phyloP scores from a whole-genome alignment of 2,329 filamentous ascomycete species.

The Fusarium sp. region DNA sequence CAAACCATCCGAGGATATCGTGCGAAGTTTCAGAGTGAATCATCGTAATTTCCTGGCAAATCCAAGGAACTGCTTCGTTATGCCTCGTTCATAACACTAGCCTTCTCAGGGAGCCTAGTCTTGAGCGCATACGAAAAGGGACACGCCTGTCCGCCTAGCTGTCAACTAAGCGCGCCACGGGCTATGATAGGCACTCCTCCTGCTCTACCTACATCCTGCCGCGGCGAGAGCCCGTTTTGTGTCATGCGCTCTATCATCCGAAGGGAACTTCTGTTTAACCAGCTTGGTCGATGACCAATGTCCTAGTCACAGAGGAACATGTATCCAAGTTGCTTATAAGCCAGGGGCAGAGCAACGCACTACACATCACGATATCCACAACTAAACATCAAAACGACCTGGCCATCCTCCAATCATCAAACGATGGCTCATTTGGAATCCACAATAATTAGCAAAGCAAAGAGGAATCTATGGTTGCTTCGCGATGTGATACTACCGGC shows the following conservation, averaged over 20 bases:
- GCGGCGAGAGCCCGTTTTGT: slow-evolving; percentile 44
- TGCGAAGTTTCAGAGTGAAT: slow-evolving; percentile 35
- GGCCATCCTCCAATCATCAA: not conserved
- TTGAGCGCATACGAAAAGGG: slow-evolving; percentile 25
- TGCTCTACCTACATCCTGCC: slow-evolving; percentile 35
- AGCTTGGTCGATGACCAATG: slow-evolving; percentile 3
- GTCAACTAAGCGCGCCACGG: slow-evolving; percentile 37
- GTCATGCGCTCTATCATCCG: slow-evolving; percentile 24
- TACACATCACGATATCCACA: slow-evolving; percentile 1
- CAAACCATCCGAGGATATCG: slow-evolving; percentile 9
- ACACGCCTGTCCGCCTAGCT: slow-evolving; percentile 31
- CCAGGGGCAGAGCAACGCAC: not conserved
- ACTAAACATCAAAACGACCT: not conserved
- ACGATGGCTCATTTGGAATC: not conserved
- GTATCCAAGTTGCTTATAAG: not conserved
- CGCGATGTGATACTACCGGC: not conserved
- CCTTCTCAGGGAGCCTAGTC: slow-evolving; percentile 13
- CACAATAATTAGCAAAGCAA: not conserved
- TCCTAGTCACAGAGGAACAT: not conserved
- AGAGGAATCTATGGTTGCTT: not conserved
- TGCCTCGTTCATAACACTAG: slow-evolving; percentile 5
- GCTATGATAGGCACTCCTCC: slow-evolving; percentile 24
- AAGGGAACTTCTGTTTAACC: slow-evolving; percentile 27
- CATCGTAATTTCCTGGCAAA: slow-evolving; percentile 29
- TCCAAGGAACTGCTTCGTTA: slow-evolving; percentile 6